These are phyloP conservation scores for Backusella circina DNA, from an alignment of 192 early-diverging fungal genomes.

Conservation along the genomic window DNA sequence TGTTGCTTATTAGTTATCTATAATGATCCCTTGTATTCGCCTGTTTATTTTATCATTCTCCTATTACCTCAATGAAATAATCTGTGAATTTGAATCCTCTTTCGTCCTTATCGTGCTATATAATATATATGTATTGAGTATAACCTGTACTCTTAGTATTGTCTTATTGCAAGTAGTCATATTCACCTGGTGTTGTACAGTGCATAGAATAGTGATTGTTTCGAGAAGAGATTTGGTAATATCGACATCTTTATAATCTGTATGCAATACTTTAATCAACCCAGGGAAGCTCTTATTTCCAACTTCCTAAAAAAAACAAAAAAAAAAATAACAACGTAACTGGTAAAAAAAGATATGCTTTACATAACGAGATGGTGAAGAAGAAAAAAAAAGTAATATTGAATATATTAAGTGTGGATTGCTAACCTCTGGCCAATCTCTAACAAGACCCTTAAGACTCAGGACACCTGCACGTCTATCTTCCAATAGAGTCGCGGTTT, in stretches of 20 bases:
- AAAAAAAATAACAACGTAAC: neutral
- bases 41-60: neutral
- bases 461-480: conserved; percentile 86
- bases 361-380: too few species aligned
- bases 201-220: conserved; percentile 78
- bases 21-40: neutral
- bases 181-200: conserved; percentile 25
- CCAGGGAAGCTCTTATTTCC: conserved; percentile 73
- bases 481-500: conserved; percentile 82
- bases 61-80: conserved; percentile 36
- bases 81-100: conserved; percentile 34
- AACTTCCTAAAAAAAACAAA: conserved; percentile 62
- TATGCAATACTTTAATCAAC: conserved; percentile 70
- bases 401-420: neutral
- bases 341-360: neutral
- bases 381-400: neutral
- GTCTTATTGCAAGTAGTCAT: neutral
- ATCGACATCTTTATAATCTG: conserved; percentile 83
- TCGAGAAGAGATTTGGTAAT: conserved; percentile 85
- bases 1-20: neutral
- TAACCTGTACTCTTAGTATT: neutral
- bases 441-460: conserved; percentile 78
- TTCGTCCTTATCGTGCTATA: conserved; percentile 12
- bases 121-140: neutral
- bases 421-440: conserved; percentile 74